Conservation (phyloP, 2,329 filamentous ascomycete species). For the Xylaria multiplex region DNA sequence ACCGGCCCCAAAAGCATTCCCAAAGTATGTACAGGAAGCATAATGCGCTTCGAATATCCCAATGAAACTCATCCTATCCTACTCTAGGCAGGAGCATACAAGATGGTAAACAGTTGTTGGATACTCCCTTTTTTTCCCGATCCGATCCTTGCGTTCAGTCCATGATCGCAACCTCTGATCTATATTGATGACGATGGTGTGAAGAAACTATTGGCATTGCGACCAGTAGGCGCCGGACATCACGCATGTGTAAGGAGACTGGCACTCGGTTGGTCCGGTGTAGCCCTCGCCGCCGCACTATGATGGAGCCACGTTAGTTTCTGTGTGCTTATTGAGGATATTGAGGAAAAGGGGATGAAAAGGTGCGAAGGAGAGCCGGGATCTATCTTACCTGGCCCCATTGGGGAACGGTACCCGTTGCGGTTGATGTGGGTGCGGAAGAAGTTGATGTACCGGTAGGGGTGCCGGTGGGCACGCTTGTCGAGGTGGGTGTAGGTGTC, state of each 20-base stretch:
- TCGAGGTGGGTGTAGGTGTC: not conserved
- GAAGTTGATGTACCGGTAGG: conserved; percentile 17
- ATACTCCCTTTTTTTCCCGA: conserved; percentile 6
- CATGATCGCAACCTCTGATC: conserved; percentile 35
- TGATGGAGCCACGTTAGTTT: conserved; percentile 11
- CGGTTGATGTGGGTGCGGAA: conserved; percentile 21
- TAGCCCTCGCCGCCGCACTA: conserved; percentile 39
- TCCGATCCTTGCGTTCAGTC: conserved; percentile 36
- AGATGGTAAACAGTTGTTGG: conserved; percentile 3
- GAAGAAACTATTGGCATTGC: conserved; percentile 35
- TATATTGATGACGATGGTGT: conserved; percentile 3
- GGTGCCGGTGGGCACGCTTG: not conserved
- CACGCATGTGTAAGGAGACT: conserved; percentile 36
- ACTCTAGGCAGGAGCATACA: conserved; percentile 14
- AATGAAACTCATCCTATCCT: conserved; percentile 16
- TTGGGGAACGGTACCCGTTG: conserved; percentile 26
- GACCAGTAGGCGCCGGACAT: conserved; percentile 30
- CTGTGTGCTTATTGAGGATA: not conserved
- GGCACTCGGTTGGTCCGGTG: conserved; percentile 35
- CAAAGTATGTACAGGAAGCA: conserved; percentile 28
- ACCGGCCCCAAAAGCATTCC: not conserved
- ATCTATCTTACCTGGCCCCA: conserved; percentile 36
- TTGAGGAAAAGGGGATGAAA: not conserved
- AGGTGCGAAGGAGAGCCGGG: not conserved
- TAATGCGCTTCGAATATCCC: conserved; percentile 5